Percentiles rank a stretch among this genome's conserved stretches.
These are phyloP conservation scores for Cordyceps farinosa DNA, from an alignment of 2,329 filamentous ascomycete species.

Conservation along the genomic window DNA sequence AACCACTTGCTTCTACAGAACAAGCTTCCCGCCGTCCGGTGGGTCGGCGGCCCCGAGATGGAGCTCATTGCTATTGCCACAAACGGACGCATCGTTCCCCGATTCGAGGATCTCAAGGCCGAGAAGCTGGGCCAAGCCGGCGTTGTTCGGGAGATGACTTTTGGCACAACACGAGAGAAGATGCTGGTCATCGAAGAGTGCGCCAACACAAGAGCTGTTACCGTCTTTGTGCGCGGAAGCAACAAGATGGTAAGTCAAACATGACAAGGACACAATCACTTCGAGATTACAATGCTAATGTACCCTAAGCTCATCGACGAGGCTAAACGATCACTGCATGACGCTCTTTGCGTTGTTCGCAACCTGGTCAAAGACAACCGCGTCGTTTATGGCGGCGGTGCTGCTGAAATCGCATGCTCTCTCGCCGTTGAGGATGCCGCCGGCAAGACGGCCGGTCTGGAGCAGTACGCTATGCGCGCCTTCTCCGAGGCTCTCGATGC, in stretches of 20 bases:
- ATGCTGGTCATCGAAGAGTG: constrained; percentile 99
- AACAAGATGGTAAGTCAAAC: constrained; percentile 86
- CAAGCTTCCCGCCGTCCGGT: constrained; percentile 89
- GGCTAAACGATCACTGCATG: constrained; percentile 94
- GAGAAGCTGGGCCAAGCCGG: constrained; percentile 91
- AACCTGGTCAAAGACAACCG: constrained; percentile 96
- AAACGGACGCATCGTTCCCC: constrained; percentile 93
- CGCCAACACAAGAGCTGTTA: constrained; percentile 94
- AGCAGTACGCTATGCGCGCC: constrained; percentile 98
- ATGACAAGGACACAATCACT: background rate
- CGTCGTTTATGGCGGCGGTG: constrained; percentile 94
- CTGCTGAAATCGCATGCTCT: constrained; percentile 95
- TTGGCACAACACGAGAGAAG: constrained; percentile 97
- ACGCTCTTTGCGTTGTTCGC: constrained; percentile 94
- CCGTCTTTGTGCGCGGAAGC: constrained; percentile 91
- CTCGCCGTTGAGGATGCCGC: constrained; percentile 93
- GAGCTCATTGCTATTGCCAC: constrained; percentile 98
- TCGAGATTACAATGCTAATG: constrained; percentile 21
- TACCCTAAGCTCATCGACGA: constrained; percentile 87
- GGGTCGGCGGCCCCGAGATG: constrained; percentile 97
- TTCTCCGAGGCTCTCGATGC: constrained; percentile 93
- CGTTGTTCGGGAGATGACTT: constrained; percentile 88
- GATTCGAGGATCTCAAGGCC: constrained; percentile 88
- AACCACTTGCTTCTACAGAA: constrained; percentile 97
- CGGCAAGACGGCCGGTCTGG: constrained; percentile 90